Evolutionary conservation across 495 filamentous ascomycete genomes (phyloP).

Genomic region (Durotheca rogersii): DNA sequence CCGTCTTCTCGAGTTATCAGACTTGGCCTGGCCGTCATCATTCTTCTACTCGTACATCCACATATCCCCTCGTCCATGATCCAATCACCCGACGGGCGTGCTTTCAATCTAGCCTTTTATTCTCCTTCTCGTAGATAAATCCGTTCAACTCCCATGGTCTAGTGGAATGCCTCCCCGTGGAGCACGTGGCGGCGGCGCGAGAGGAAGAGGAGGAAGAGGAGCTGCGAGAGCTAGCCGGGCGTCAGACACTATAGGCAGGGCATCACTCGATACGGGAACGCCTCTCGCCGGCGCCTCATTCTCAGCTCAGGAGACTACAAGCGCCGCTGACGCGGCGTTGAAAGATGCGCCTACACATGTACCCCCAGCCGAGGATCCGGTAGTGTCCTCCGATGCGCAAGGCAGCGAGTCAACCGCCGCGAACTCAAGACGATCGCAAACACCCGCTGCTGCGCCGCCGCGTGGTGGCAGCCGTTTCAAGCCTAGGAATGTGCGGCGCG

Average conservation of each 20-base stretch:
- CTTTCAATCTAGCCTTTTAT: background rate
- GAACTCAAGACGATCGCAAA: conserved; percentile 15
- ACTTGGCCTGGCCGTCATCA: no score
- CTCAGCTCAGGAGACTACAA: conserved; percentile 8
- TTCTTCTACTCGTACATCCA: no score
- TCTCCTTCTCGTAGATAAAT: background rate
- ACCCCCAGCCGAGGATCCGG: background rate
- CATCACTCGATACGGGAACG: conserved; percentile 13
- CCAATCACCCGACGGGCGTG: no score
- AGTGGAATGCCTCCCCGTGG: conserved; percentile 27
- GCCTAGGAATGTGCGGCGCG: conserved; percentile 46
- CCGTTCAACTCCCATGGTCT: conserved; percentile 6
- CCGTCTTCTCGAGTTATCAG: background rate
- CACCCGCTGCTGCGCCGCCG: conserved; percentile 20
- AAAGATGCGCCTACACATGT: background rate
- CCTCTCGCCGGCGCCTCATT: conserved; percentile 6
- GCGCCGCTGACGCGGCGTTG: conserved; percentile 5
- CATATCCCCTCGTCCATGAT: no score
- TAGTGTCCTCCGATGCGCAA: conserved; percentile 10
- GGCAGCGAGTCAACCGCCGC: conserved; percentile 6
- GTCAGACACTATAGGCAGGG: conserved; percentile 12
- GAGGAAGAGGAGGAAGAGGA: conserved; percentile 18
- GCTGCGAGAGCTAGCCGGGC: conserved; percentile 17
- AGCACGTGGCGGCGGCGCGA: conserved; percentile 17
- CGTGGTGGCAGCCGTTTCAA: conserved; percentile 35